These are phyloP conservation scores for Leccinum holopus DNA, from an alignment of 1,284 basidiomycete species.

Conservation along the genomic window DNA sequence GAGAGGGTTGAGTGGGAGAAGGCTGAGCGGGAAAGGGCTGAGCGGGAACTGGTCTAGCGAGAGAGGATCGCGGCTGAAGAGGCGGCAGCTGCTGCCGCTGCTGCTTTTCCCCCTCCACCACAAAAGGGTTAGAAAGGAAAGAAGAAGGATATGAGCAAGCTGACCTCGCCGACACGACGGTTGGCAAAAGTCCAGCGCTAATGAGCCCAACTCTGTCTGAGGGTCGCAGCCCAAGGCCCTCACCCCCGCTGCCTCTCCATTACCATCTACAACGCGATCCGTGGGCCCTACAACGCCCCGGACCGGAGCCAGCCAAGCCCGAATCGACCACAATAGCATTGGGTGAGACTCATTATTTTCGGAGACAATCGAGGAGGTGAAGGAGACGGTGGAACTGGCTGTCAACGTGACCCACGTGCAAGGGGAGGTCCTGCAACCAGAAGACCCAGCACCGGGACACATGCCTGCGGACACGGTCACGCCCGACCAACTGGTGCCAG, in stretches of 20 bases:
- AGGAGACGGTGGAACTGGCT: not conserved
- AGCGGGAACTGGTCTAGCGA: conserved; percentile 1
- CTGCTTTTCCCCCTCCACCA: too few species aligned
- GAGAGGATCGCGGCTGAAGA: conserved; percentile 13
- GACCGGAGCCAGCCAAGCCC: conserved; percentile 8
- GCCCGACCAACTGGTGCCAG: conserved; percentile 15
- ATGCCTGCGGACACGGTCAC: conserved; percentile 32
- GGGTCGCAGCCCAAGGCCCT: conserved; percentile 32
- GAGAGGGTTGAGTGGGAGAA: conserved; percentile 7
- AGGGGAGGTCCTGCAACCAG: not conserved
- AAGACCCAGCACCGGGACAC: conserved; percentile 13
- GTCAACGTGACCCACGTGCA: conserved; percentile 13
- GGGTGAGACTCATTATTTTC: conserved; percentile 13
- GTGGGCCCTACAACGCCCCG: conserved; percentile 24
- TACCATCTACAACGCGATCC: conserved; percentile 21
- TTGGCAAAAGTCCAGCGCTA: conserved; percentile 29
- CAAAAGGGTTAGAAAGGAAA: too few species aligned
- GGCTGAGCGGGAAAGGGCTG: conserved; percentile 9
- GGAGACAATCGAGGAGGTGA: conserved; percentile 1
- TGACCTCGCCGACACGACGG: not conserved
- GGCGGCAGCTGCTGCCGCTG: not conserved
- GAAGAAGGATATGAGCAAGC: too few species aligned
- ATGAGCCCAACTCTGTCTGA: conserved; percentile 29
- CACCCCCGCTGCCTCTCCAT: conserved; percentile 29
- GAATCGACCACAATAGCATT: conserved; percentile 13